Evolutionary conservation across 306 rosid species (phyloP).

Genomic region (Lathyrus aphaca): DNA sequence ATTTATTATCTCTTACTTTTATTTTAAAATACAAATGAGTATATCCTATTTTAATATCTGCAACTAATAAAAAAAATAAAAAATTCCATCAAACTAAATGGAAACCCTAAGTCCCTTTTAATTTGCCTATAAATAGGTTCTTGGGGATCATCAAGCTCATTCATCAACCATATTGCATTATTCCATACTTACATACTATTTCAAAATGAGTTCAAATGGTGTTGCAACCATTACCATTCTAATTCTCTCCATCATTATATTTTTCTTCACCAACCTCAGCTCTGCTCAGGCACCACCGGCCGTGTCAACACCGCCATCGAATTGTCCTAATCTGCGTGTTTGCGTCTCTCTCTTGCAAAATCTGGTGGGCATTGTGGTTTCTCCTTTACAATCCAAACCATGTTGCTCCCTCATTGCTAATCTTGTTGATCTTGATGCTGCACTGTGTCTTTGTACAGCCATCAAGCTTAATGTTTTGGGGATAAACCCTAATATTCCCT

Average conservation of each 20-base stretch:
- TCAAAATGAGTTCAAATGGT: slow-evolving; percentile 7
- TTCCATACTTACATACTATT: not conserved
- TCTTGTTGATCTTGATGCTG: slow-evolving; percentile 10
- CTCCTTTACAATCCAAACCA: not conserved
- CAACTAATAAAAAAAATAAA: no score
- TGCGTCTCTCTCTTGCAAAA: not conserved
- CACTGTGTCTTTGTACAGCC: not conserved
- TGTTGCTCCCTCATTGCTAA: not conserved
- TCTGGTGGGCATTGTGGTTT: not conserved
- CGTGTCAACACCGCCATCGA: not conserved
- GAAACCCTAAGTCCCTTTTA: no score
- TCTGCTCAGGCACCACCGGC: not conserved
- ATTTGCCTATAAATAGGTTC: not conserved
- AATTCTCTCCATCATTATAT: not conserved
- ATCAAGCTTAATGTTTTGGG: not conserved
- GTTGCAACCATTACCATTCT: not conserved
- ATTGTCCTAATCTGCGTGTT: not conserved
- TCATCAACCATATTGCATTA: not conserved
- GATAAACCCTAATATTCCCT: not conserved
- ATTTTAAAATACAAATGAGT: no score
- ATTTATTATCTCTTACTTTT: no score
- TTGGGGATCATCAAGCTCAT: not conserved
- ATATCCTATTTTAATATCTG: no score
- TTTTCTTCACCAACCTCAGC: not conserved
- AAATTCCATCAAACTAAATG: no score